Base-by-base conservation (phyloP, 192 early-diverging fungal genomes). In the Geranomyces michiganensis region DNA sequence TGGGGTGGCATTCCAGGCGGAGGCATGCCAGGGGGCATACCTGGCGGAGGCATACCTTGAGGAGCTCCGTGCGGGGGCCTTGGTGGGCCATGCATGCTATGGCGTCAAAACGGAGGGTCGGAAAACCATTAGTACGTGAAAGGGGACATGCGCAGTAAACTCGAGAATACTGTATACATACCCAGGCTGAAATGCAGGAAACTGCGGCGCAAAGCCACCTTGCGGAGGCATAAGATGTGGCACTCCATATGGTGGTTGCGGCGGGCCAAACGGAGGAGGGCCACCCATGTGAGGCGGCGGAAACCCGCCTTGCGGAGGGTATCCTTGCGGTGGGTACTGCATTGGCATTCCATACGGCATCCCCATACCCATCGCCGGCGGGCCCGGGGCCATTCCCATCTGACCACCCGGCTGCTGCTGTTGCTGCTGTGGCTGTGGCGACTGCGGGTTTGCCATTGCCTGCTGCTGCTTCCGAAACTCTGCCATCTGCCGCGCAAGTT, bases 381-480 rank as follows among this genome's bases (percentile, higher is more conserved):
- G 41, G 13, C 14, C 14, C 26, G 60, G 60, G 24, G 24, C 29
- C 68, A 77, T 72, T 5, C 68, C 73, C 68, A 70, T 65, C 32
- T 31, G 41, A 14, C 59, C 72, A 0, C 70, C 71, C 75, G 67
- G 73, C 30, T 48, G 30, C 4, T 74, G 78, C 31, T 27, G 17
- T 60, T 29, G 21, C 62, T n/a, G 15, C 14, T 41, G 72, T 58
- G 29, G 49, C 14, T 41, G 72, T 63, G n/a, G 32, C 26, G 13
- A 22, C 15, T 24, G 74, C 9, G 53, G 36, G n/a, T 27, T 46
- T 30, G 62, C 64, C 33, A 75, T 32, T 19, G 45, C 53, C 49
- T 75, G 65, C 43, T 76, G 76, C 61, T 78, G 79, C 29, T 76
- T 70, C 53, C 78, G 68, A 62, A 78, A 84, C 7, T 77, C 76